Evolutionary conservation across 345 rosid species (phyloP).

Genomic region (Streptanthus diversifolius): DNA sequence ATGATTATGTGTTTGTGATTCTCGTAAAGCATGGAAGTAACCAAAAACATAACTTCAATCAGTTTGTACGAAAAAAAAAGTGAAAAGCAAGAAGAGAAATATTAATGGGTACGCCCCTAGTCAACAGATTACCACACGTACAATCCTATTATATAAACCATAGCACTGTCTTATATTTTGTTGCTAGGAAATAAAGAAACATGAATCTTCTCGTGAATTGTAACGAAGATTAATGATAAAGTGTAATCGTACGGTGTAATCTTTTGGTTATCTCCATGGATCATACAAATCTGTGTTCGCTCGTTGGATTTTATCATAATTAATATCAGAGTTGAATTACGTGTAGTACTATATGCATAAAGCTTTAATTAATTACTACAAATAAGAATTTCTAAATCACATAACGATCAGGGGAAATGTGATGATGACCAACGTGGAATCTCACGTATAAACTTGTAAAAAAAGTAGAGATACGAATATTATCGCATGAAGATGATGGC

Average conservation of each 20-base stretch:
- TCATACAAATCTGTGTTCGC: not conserved
- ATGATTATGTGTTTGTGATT: slow-evolving; percentile 33
- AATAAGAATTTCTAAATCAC: not conserved
- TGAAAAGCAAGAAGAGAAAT: slow-evolving; percentile 15
- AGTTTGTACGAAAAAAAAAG: slow-evolving; percentile 2
- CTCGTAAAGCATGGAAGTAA: slow-evolving; percentile 33
- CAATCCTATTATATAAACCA: slow-evolving; percentile 11
- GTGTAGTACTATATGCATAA: not conserved
- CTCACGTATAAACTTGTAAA: not conserved
- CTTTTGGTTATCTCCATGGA: slow-evolving; percentile 25
- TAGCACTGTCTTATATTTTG: slow-evolving; percentile 7
- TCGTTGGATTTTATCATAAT: slow-evolving; percentile 10
- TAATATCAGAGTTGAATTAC: not conserved
- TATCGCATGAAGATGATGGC: not conserved
- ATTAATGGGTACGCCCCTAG: slow-evolving; percentile 18
- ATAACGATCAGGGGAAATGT: not conserved
- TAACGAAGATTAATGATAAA: slow-evolving; percentile 12
- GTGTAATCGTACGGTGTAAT: slow-evolving; percentile 18
- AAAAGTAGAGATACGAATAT: not conserved
- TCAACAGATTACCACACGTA: slow-evolving; percentile 31
- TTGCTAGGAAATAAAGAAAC: slow-evolving; percentile 25
- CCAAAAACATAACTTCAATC: slow-evolving; percentile 31
- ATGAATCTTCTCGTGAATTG: slow-evolving; percentile 36
- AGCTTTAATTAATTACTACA: not conserved
- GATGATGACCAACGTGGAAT: not conserved